Evolutionary conservation across 345 rosid species (phyloP).

Genomic region (Salix brachista): DNA sequence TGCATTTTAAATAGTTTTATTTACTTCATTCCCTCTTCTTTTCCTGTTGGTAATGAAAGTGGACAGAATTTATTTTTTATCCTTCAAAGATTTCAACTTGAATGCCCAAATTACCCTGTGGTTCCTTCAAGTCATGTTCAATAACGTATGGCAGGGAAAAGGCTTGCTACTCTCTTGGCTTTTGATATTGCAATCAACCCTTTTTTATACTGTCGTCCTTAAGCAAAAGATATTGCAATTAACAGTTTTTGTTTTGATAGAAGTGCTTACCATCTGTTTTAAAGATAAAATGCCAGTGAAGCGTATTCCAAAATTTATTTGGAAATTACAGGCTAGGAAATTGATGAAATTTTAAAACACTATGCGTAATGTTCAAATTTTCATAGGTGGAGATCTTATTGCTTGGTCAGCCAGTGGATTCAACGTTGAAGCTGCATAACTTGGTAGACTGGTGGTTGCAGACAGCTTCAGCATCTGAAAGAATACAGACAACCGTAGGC

Average conservation of each 20-base stretch:
- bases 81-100: background rate
- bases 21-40: background rate
- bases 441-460: conserved; percentile 45
- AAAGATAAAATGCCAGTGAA: background rate
- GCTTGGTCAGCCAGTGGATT: conserved; percentile 34
- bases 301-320: background rate
- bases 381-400: conserved; percentile 49
- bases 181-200: background rate
- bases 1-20: background rate
- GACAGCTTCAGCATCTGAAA: conserved; percentile 28
- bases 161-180: background rate
- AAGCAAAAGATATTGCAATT: too few relatives aligned
- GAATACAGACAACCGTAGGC: conserved; percentile 29
- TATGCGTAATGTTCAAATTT: background rate
- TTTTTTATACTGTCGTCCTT: background rate
- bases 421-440: conserved; percentile 27
- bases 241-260: background rate
- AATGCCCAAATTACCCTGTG: background rate
- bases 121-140: background rate
- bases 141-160: background rate
- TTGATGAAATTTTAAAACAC: background rate
- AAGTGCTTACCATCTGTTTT: background rate
- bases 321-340: background rate
- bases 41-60: background rate
- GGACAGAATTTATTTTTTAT: background rate